Evolutionary conservation across 345 rosid species (phyloP).

Genomic region (Salix viminalis): DNA sequence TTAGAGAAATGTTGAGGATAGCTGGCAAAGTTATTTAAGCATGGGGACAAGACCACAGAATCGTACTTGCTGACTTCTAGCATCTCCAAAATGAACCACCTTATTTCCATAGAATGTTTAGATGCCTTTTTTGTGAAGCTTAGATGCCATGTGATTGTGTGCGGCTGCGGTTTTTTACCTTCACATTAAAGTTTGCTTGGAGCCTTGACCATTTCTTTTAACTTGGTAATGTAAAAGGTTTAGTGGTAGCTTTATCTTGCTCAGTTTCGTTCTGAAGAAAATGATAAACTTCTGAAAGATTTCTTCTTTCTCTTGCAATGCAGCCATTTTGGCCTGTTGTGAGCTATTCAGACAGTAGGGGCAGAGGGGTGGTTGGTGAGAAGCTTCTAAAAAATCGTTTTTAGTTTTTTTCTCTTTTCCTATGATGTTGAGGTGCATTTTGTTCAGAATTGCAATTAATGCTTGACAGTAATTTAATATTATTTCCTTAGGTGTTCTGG

Average conservation of each 20-base stretch:
- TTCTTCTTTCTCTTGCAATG: constrained; percentile 10
- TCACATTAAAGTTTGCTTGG: neutral
- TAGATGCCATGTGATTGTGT: neutral
- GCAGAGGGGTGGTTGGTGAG: constrained; percentile 97
- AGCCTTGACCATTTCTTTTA: neutral
- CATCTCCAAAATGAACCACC: neutral
- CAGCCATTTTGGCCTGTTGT: constrained; percentile 95
- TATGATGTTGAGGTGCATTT: neutral
- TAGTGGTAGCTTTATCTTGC: neutral
- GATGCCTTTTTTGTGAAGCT: neutral
- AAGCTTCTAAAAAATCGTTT: constrained; percentile 12
- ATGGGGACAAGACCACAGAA: too few species aligned
- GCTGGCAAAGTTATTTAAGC: neutral
- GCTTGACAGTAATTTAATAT: neutral
- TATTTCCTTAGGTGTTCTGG: constrained; percentile 61
- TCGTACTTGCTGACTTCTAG: too few species aligned
- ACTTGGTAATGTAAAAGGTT: neutral
- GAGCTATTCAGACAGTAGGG: constrained; percentile 38
- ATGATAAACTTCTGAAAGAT: neutral
- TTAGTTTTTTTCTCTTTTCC: neutral
- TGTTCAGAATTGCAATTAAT: neutral
- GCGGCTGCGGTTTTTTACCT: neutral
- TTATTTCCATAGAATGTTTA: neutral
- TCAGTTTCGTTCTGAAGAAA: neutral
- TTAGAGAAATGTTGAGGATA: neutral